phyloP scores from a whole-genome alignment of 2,329 filamentous ascomycete species.

The Metarhizium robertsii region DNA sequence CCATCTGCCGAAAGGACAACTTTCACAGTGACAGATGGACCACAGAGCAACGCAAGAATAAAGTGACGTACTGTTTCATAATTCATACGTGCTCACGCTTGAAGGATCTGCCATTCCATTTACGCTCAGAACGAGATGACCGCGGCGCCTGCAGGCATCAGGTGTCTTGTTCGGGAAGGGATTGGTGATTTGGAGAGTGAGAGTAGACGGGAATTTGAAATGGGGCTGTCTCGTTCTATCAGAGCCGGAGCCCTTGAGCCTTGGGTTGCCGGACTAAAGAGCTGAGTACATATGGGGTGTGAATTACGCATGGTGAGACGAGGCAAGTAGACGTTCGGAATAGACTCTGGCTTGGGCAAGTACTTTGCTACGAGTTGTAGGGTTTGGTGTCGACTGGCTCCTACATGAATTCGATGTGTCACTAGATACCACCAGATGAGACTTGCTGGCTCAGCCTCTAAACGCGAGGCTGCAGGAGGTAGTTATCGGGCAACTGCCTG shows the following conservation, averaged over 20 bases:
- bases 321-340: neutral
- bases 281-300: constrained; percentile 43
- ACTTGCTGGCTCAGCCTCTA: neutral
- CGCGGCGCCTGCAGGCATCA: constrained; percentile 5
- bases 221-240: constrained; percentile 44
- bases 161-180: constrained; percentile 11
- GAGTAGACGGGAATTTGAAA: neutral
- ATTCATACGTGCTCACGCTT: neutral
- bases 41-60: constrained; percentile 54
- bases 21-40: constrained; percentile 42
- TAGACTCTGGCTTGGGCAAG: too few species aligned
- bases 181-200: constrained; percentile 19
- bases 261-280: constrained; percentile 55
- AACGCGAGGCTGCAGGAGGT: neutral
- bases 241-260: constrained; percentile 49
- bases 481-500: neutral
- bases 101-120: neutral
- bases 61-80: constrained; percentile 1
- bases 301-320: neutral
- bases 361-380: too few species aligned
- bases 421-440: neutral
- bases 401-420: neutral
- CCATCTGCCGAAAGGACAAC: constrained; percentile 33
- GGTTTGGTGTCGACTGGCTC: neutral
- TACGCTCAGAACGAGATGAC: neutral